Conservation (phyloP, 1,284 basidiomycete species). For the Pseudozyma flocculosa region DNA sequence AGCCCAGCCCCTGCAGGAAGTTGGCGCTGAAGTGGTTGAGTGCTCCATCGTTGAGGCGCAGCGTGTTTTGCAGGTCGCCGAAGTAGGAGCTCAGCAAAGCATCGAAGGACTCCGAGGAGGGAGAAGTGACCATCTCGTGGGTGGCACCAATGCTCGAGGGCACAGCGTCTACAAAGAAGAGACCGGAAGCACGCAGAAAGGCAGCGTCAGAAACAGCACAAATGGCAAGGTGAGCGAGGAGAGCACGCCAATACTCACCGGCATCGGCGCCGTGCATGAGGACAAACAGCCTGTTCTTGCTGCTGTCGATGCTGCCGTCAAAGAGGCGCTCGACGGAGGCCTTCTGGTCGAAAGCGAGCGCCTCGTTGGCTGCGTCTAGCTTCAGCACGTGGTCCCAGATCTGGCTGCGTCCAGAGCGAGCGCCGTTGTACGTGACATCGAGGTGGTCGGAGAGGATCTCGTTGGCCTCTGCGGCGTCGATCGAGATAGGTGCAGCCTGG, state of each 20-base stretch:
- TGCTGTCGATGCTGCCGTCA: constrained; percentile 15
- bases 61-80: constrained; percentile 10
- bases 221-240: too few species aligned
- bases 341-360: constrained; percentile 8
- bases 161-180: constrained; percentile 19
- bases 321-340: constrained; percentile 25
- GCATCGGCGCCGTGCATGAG: constrained; percentile 29
- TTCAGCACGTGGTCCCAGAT: constrained; percentile 27
- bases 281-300: constrained; percentile 28
- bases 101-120: constrained; percentile 24
- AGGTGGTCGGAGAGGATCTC: constrained; percentile 31
- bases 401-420: neutral
- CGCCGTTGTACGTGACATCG: constrained; percentile 1
- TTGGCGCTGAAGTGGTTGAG: constrained; percentile 21
- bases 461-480: constrained; percentile 25
- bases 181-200: too few species aligned
- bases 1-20: constrained; percentile 18
- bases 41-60: constrained; percentile 18
- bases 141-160: constrained; percentile 19
- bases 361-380: neutral
- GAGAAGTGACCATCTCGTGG: constrained; percentile 20
- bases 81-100: constrained; percentile 34
- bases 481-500: constrained; percentile 8
- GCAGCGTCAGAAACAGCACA: too few species aligned
- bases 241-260: constrained; percentile 13